Evolutionary conservation across 108 stramenopile species (phyloP).

Genomic region (Conticribra weissflogii): DNA sequence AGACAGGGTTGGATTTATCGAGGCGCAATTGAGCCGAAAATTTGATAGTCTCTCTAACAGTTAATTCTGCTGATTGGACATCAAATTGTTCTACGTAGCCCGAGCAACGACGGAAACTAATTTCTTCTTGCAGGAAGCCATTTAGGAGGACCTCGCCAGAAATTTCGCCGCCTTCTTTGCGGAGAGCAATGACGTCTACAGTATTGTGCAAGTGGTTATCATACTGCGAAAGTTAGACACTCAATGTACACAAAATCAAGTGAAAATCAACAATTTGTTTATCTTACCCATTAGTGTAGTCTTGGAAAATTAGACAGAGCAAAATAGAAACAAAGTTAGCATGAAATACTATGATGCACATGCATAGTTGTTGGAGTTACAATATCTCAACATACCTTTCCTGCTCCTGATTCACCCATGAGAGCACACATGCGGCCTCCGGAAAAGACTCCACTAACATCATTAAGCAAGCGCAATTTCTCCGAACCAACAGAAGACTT

Average conservation of each 20-base stretch:
- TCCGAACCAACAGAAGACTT: conserved; percentile 34
- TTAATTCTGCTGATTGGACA: conserved; percentile 64
- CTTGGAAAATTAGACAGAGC: too few relatives aligned
- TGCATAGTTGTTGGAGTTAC: too few relatives aligned
- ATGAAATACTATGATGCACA: too few relatives aligned
- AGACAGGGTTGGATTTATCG: conserved; percentile 30
- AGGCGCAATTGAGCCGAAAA: conserved; percentile 76
- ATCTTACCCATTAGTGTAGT: conserved; percentile 32
- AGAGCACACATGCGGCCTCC: conserved; percentile 45
- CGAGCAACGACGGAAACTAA: conserved; percentile 44
- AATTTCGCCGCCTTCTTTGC: conserved; percentile 47
- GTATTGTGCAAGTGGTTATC: conserved; percentile 3
- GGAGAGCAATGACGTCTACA: conserved; percentile 56
- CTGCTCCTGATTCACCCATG: conserved; percentile 27
- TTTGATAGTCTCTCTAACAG: conserved; percentile 67
- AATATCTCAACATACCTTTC: too few relatives aligned
- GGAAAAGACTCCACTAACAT: conserved; percentile 39
- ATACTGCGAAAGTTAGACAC: neutral
- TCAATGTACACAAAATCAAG: too few relatives aligned
- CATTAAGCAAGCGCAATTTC: conserved; percentile 27
- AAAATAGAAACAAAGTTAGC: too few relatives aligned
- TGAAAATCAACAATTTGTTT: too few relatives aligned
- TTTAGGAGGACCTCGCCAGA: conserved; percentile 57
- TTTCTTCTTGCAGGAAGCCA: conserved; percentile 44
- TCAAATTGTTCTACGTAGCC: conserved; percentile 90